A percentile compares a stretch with the other conserved stretches of the same genome.
These are phyloP conservation scores for Cladosporium sp. DNA, from an alignment of 2,329 filamentous ascomycete genomes.

Conservation along the genomic window DNA sequence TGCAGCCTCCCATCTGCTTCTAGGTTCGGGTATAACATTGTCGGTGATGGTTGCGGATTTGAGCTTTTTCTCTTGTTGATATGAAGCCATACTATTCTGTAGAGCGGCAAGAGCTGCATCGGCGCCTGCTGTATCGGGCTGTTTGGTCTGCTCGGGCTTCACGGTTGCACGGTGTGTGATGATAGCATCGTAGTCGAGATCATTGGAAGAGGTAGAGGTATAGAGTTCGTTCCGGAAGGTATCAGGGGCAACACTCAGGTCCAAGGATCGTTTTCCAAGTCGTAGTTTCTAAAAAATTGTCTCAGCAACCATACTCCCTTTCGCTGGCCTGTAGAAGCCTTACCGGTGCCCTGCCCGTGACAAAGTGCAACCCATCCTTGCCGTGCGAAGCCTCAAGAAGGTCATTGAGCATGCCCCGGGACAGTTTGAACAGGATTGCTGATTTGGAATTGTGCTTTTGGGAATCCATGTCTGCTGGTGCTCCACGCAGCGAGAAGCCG, in stretches of 20 bases:
- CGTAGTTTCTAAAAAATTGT: slow-evolving; percentile 45
- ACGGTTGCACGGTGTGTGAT: slow-evolving; percentile 52
- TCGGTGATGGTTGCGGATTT: slow-evolving; percentile 38
- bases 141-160: slow-evolving; percentile 12
- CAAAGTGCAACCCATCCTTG: slow-evolving; percentile 28
- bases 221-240: slow-evolving; percentile 57
- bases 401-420: slow-evolving; percentile 29
- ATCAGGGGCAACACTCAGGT: slow-evolving; percentile 51
- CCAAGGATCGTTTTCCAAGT: slow-evolving; percentile 54
- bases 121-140: slow-evolving; percentile 48
- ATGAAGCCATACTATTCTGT: slow-evolving; percentile 56
- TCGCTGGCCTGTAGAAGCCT: slow-evolving; percentile 14
- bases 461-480: slow-evolving; percentile 14
- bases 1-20: slow-evolving; percentile 29
- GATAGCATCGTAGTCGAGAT: slow-evolving; percentile 53
- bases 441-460: slow-evolving; percentile 19
- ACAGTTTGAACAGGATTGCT: slow-evolving; percentile 30
- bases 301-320: slow-evolving; percentile 6
- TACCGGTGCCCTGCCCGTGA: slow-evolving; percentile 33
- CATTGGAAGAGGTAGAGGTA: slow-evolving; percentile 36
- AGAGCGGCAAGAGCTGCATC: slow-evolving; percentile 58
- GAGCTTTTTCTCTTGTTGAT: slow-evolving; percentile 58
- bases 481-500: slow-evolving; percentile 28
- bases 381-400: slow-evolving; percentile 27
- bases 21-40: slow-evolving; percentile 34